Base-by-base conservation (phyloP, 2,329 filamentous ascomycete genomes). In the Fusarium stilboides region DNA sequence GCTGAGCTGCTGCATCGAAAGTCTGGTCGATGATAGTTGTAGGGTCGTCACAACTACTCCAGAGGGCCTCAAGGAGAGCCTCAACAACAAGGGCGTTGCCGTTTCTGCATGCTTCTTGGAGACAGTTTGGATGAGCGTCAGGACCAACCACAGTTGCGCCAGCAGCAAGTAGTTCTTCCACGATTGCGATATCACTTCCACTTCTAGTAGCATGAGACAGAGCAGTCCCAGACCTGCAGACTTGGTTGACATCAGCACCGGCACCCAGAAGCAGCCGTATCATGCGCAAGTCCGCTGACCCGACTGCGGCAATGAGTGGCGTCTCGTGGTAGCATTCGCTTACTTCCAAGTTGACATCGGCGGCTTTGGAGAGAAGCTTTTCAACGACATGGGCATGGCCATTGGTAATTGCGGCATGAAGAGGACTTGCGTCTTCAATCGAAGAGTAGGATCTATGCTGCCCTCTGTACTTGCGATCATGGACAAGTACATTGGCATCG, bases 351-450 rank as follows among this genome's bases (percentile, higher is more conserved):
- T 57, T 39, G 28, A 28, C 28, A 31, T 65, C 45, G 7, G 61
- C 61, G 3, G 45, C 56, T 22, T 15, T 34, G 3, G 17, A 52
- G 7, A 67, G 33, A 28, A 67, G 61, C 13, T 40, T 19, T 13
- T 40, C 3, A 20, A 40, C 17, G 5, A 67, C 10, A n/a, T 45
- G 0, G 1, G 4, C 1, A 15, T 56, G 33, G 2, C 43, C 34
- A 17, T 40, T 19, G 3, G 10, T 17, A 14, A 61, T 31, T 9
- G 63, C 46, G 13, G 61, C 45, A 42, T 44, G 44, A 6, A 65
- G n/a, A 5, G 63, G 63, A 4, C 42, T 61, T 9, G n/a, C 52
- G 22, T 56, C 43, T n/a, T 31, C 28, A 13, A 13, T 9, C 26
- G 26, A 10, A 28, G 26, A 9, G 26, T 28, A 10, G 9, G 26